Base-by-base conservation (phyloP, 1,139 yeast genomes). In the Sugiyamaella grinbergsii region DNA sequence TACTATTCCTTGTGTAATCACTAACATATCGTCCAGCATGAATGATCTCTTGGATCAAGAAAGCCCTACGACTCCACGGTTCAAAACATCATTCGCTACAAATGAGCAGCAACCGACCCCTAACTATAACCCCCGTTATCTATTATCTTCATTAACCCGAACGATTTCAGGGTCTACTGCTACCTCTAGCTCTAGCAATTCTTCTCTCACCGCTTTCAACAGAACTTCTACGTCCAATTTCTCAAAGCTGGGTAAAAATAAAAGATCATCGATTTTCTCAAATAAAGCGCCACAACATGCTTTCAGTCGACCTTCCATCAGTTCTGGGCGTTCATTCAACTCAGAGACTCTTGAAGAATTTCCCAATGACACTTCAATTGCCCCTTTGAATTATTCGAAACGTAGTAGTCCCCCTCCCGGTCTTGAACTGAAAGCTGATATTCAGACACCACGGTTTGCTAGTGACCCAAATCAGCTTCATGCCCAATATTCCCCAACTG, bases 41-140 rank as follows among this genome's bases (percentile, higher is more conserved):
- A 43, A 43, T 36, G 50, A 47, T 42, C 50, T 47, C 18, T 23
- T 47, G 42, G 45, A 42, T 34, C 50, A 42, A 18, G 50, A 47
- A 22, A 34, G 47, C 15, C 50, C 50, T 20, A 34, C 50, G 5
- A 47, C 47, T 6, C 50, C 50, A n/a, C 41, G 34, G 16, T 47
- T 47, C 19, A 47, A 47, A 28, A 47, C 50, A 5, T 26, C 29
- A 11, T 47, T 47, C 23, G 5, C 37, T 11, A 13, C 34, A 13
- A 38, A 36, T 13, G 47, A 34, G 16, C 15, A 16, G 5, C 22
- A 29, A 11, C 5, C 23, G 5, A 16, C 33, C 1, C 22, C 23
- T 22, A 15, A 23, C 13, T 26, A 19, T 10, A 40, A 40, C 18
- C 3, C 33, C 13, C 34, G 18, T 4, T 40, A 26, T 40, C 24